Evolutionary conservation across 805 yeast genomes (phyloP).

Genomic region (Wickerhamiella siamensis): DNA sequence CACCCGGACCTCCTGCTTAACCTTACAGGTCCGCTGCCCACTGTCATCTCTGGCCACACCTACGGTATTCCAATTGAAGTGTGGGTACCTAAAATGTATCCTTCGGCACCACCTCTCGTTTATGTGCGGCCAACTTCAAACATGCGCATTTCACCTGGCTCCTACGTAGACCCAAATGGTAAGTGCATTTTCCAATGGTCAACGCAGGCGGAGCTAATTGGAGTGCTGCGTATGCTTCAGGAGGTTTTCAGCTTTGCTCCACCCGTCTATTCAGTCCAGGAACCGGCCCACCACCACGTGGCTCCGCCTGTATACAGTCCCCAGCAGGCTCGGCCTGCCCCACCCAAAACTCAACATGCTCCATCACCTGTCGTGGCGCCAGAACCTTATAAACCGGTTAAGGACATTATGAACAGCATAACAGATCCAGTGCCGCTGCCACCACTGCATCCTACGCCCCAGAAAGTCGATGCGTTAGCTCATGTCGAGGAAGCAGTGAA

Average conservation of each 20-base stretch:
- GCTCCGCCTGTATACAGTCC: not conserved
- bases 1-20: slow-evolving; percentile 43
- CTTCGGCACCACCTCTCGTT: slow-evolving; percentile 50
- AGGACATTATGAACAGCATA: slow-evolving; percentile 5
- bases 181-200: slow-evolving; percentile 54
- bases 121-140: slow-evolving; percentile 43
- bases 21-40: slow-evolving; percentile 43
- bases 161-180: slow-evolving; percentile 58
- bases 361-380: not conserved
- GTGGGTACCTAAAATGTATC: slow-evolving; percentile 68
- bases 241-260: slow-evolving; percentile 30
- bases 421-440: slow-evolving; percentile 20
- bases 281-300: not conserved
- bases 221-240: slow-evolving; percentile 24
- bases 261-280: slow-evolving; percentile 30
- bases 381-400: not conserved
- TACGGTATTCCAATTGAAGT: slow-evolving; percentile 46
- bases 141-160: slow-evolving; percentile 42
- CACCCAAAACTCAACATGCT: not conserved
- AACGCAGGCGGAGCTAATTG: slow-evolving; percentile 23
- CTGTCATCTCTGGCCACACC: slow-evolving; percentile 18
- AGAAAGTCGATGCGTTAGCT: slow-evolving; percentile 19
- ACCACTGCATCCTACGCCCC: slow-evolving; percentile 30
- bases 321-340: not conserved
- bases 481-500: slow-evolving; percentile 18